A percentile compares a stretch with the other conserved stretches of the same genome.
Conservation (phyloP, 306 rosid species). For the Lathyrus oleraceus region DNA sequence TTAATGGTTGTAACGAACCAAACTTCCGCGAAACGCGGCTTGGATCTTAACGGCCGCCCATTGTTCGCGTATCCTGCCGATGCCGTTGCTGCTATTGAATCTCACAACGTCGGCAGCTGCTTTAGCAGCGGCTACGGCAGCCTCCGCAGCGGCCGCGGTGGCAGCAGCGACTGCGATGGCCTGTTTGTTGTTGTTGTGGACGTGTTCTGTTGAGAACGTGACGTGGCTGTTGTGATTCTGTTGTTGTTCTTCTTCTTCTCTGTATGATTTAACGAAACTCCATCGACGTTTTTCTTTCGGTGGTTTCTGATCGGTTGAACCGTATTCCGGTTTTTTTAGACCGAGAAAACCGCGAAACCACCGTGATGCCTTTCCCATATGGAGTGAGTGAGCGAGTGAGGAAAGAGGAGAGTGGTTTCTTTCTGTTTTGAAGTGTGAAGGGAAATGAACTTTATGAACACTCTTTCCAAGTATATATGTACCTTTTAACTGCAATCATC, state of each 20-base stretch:
- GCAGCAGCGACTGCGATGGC: slow-evolving; percentile 61
- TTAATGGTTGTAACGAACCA: slow-evolving; percentile 51
- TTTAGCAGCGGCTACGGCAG: slow-evolving; percentile 62
- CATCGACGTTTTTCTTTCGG: slow-evolving; percentile 65
- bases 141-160: slow-evolving; percentile 58
- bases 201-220: neutral
- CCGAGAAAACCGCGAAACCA: slow-evolving; percentile 81
- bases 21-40: slow-evolving; percentile 80
- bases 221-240: neutral
- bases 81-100: slow-evolving; percentile 44
- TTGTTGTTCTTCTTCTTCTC: neutral
- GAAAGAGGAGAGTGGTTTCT: neutral
- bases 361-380: slow-evolving; percentile 75
- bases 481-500: slow-evolving; percentile 1
- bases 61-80: slow-evolving; percentile 41
- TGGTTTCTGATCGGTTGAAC: slow-evolving; percentile 37
- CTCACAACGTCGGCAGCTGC: slow-evolving; percentile 62
- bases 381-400: neutral
- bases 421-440: neutral
- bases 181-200: slow-evolving; percentile 37
- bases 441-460: neutral
- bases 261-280: slow-evolving; percentile 73
- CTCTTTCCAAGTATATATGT: neutral
- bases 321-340: slow-evolving; percentile 46
- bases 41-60: slow-evolving; percentile 84